phyloP scores from a whole-genome alignment of 2,329 filamentous ascomycete species.

The Myriangium duriaei region DNA sequence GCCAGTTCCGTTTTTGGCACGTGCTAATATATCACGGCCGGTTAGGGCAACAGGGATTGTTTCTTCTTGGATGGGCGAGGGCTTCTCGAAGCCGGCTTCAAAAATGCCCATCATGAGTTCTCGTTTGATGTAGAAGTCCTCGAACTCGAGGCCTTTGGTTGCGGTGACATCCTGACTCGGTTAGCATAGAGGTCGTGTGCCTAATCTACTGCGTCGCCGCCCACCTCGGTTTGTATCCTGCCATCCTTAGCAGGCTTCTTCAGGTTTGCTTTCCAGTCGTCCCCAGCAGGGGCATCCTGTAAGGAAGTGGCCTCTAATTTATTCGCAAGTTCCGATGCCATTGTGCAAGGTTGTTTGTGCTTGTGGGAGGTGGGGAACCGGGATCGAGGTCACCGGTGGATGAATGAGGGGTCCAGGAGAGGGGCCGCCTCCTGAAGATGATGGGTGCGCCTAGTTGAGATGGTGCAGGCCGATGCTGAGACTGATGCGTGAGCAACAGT shows the following conservation, averaged over 20 bases:
- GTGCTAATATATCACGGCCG: conserved; percentile 84
- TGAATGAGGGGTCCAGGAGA: too few relatives aligned
- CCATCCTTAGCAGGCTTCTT: conserved; percentile 63
- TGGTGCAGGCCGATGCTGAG: too few relatives aligned
- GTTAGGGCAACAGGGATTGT: conserved; percentile 93
- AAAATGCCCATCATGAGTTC: conserved; percentile 98
- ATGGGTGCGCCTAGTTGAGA: too few relatives aligned
- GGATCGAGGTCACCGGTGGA: too few relatives aligned
- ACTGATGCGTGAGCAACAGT: too few relatives aligned
- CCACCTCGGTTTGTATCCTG: conserved; percentile 69
- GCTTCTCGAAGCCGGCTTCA: conserved; percentile 96
- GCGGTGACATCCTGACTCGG: conserved; percentile 87
- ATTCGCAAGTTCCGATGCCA: conserved; percentile 40
- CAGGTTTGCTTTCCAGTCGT: conserved; percentile 62
- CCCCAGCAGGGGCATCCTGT: conserved; percentile 31
- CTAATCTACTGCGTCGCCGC: too few relatives aligned
- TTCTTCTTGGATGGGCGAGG: conserved; percentile 98
- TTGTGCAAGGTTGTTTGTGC: conserved; percentile 24
- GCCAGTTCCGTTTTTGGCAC: conserved; percentile 96
- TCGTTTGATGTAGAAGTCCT: conserved; percentile 90
- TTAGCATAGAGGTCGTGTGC: conserved; percentile 12
- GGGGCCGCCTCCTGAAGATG: too few relatives aligned
- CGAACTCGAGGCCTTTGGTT: conserved; percentile 94
- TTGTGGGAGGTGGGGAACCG: conserved; percentile 20
- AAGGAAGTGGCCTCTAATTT: conserved; percentile 45